Conservation (phyloP, 2,329 filamentous ascomycete genomes). For the Fusarium albosuccineum region DNA sequence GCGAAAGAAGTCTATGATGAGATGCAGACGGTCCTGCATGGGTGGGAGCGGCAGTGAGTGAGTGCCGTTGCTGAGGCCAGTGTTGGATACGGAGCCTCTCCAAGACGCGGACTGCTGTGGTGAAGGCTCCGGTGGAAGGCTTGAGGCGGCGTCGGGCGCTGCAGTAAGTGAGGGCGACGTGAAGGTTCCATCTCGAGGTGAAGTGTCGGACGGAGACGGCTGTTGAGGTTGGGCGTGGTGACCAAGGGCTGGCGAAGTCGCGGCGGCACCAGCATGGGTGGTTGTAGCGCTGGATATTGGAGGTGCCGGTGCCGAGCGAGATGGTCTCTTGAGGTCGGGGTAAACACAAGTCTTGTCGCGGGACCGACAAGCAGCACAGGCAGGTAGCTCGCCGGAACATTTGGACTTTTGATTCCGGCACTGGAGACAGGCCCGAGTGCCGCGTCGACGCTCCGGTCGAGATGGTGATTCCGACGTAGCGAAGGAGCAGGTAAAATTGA, state of each 20-base stretch:
- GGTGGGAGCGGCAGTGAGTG: conserved; percentile 16
- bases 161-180: not conserved
- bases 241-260: not conserved
- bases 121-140: not conserved
- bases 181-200: not conserved
- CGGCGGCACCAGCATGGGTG: not conserved
- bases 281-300: not conserved
- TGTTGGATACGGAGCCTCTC: not conserved
- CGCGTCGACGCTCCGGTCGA: conserved; percentile 54
- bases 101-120: not conserved
- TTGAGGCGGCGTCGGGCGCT: not conserved
- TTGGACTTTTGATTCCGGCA: conserved; percentile 58
- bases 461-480: conserved; percentile 43
- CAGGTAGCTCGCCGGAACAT: conserved; percentile 60
- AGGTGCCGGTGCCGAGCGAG: conserved; percentile 4
- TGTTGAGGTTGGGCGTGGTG: not conserved
- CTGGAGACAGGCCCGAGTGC: conserved; percentile 60
- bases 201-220: not conserved
- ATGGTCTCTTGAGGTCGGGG: conserved; percentile 3
- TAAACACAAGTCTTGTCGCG: conserved; percentile 44
- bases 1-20: conserved; percentile 44
- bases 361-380: conserved; percentile 12
- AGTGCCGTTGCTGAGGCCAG: not conserved
- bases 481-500: conserved; percentile 63
- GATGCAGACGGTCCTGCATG: conserved; percentile 30